These are phyloP conservation scores for Fusarium tupiense DNA, from an alignment of 2,329 filamentous ascomycete species.

Conservation along the genomic window DNA sequence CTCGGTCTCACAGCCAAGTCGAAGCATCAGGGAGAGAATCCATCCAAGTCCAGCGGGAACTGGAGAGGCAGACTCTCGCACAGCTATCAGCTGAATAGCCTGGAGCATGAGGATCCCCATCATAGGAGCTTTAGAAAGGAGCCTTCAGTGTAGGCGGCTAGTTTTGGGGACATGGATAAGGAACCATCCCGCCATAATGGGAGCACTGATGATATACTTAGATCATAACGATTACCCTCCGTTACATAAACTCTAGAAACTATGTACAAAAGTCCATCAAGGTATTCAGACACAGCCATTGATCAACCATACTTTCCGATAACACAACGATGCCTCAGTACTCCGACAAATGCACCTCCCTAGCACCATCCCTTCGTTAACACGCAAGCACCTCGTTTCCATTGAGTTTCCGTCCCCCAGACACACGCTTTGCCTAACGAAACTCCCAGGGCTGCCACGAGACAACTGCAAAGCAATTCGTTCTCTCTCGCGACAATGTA, in stretches of 20 bases:
- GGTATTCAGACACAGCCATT: background rate
- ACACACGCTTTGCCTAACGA: fast-evolving
- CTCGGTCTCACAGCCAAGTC: background rate
- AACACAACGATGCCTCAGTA: fast-evolving
- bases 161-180: background rate
- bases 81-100: background rate
- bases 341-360: fast-evolving
- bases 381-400: fast-evolving
- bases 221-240: background rate
- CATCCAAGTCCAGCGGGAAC: background rate
- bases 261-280: background rate
- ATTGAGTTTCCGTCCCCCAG: fast-evolving
- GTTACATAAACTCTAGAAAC: fast-evolving
- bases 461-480: background rate
- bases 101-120: background rate
- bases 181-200: background rate
- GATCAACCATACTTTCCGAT: background rate
- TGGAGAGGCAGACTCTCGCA: background rate
- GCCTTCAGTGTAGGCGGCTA: background rate
- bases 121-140: background rate
- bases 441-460: background rate
- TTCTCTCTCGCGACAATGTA: fast-evolving
- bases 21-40: background rate
- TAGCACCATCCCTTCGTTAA: fast-evolving
- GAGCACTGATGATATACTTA: background rate